Base-by-base conservation (phyloP, 441 rosid genomes). In the Geranium incanum region DNA sequence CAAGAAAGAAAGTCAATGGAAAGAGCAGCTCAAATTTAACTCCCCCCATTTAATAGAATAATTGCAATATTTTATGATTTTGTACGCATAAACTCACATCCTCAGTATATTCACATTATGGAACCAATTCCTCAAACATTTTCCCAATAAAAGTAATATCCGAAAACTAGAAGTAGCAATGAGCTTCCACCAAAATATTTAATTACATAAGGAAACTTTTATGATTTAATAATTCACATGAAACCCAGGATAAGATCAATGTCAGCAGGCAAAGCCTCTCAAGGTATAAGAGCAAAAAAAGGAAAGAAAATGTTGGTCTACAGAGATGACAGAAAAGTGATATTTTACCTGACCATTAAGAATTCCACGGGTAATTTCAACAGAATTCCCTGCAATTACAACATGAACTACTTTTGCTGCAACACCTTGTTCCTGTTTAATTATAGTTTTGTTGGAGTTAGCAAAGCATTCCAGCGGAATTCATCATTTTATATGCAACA, bases 301-400 rank as follows among this genome's bases (percentile, higher is more conserved):
- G 41, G 23, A 37, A 15, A 33, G 19, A 38, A 18, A 21, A 36
- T 7, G 66, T 37, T 6, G 33, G 21, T 8, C 21, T 37, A 70
- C 48, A 59, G 65, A 70, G 50, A 50, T 9, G 15, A 59, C 43
- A 72, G 69, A 50, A 62, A 74, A 69, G 9, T 3, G 21, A 63
- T n/a, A 63, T 23, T 7, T 19, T 74, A 95, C 99, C 88, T 89
- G 97, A 70, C 90, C 96, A 36, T 76, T 89, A 45, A 92, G 87
- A 75, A 89, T 82, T 78, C 80, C 88, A 57, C 43, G 76, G 2
- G 97, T 88, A 79, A 92, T 82, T 76, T 95, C 97, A 81, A 92
- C 87, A 36, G 92, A 89, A 85, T 89, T 90, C 76, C 99, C 99
- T 68, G 96, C 97, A 82, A 92, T 84, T 59, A 95, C 84, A 67